A percentile compares a stretch with the other conserved stretches of the same genome.
These are phyloP conservation scores for Cadophora luteo-olivacea DNA, from an alignment of 2,329 filamentous ascomycete genomes.

Conservation along the genomic window DNA sequence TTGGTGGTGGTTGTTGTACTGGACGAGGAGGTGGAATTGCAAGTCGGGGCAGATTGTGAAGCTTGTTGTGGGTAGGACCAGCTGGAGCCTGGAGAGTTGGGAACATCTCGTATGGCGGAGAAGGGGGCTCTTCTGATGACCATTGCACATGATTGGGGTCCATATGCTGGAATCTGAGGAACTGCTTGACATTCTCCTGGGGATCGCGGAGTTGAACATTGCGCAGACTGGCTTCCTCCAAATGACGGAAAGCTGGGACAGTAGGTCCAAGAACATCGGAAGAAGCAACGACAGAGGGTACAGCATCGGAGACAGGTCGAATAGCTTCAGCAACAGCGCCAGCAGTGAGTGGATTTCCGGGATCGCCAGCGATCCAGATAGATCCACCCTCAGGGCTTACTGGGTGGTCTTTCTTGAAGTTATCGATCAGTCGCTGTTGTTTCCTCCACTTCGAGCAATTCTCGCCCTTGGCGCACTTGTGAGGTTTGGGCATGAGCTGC, in stretches of 20 bases:
- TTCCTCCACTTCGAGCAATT: slow-evolving; percentile 83
- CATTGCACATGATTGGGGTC: slow-evolving; percentile 48
- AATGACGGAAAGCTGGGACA: slow-evolving; percentile 67
- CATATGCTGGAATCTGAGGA: slow-evolving; percentile 82
- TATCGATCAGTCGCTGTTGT: slow-evolving; percentile 78
- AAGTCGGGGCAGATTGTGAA: slow-evolving; percentile 67
- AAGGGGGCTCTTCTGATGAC: slow-evolving; percentile 66
- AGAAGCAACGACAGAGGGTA: slow-evolving; percentile 86
- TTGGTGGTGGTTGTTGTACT: slow-evolving; percentile 36
- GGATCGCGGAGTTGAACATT: slow-evolving; percentile 77
- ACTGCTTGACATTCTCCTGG: slow-evolving; percentile 92
- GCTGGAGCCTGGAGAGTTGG: slow-evolving; percentile 51
- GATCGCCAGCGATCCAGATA: slow-evolving; percentile 79
- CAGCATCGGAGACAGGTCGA: slow-evolving; percentile 75
- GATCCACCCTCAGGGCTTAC: slow-evolving; percentile 65
- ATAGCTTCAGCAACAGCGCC: slow-evolving; percentile 50
- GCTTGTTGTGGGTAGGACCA: slow-evolving; percentile 52
- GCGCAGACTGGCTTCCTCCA: slow-evolving; percentile 77
- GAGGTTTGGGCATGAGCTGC: slow-evolving; percentile 83
- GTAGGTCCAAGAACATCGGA: slow-evolving; percentile 85
- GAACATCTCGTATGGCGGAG: slow-evolving; percentile 72
- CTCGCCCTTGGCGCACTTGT: slow-evolving; percentile 86
- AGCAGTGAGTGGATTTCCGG: slow-evolving; percentile 75
- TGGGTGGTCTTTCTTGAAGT: slow-evolving; percentile 78
- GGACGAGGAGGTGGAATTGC: slow-evolving; percentile 57